Evolutionary conservation across 495 filamentous ascomycete species (phyloP), one percentile per base, ranked within the genome.

Genomic region (Haplographium delicatum): DNA sequence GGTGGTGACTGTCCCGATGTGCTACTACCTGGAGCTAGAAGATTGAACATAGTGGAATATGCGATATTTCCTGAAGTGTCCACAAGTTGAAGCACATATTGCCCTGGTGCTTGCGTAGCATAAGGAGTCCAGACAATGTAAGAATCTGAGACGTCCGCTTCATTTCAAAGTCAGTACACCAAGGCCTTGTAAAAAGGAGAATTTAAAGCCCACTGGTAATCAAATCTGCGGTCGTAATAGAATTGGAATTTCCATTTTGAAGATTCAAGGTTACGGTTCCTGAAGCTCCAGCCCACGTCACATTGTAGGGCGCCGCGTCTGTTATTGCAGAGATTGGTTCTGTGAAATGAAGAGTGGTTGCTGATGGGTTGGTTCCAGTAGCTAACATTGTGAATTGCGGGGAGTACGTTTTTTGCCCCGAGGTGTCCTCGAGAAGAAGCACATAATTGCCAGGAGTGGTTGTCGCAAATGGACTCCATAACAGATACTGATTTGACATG

Each of bases 61-160:
- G 44, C 44, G 7, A 16, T 5, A 6, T 47, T 20, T 5, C 44
- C 44, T 5, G 44, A 47, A 4, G 44, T 34, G 27, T 47, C 44
- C 9, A 33, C 44, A 6, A 47, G 28, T 13, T 28, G 44, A 5
- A 47, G 26, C 2, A 47, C 28, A 15, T 47, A 47, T 3, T 26
- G 15, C 5, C 15, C 25, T 34, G 44, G 15, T 18, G 44, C 26
- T 5, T 25, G 31, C 2, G 44, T 47, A 34, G 44, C 44, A 23
- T 47, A 47, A 3, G 44, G 44, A 19, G 44, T 19, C 44, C 44
- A 47, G 25, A 47, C 23, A 8, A 34, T 9, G 18, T 3, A 47
- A 5, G 44, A 19, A 20, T 4, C 18, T 34, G 25, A 20, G 5
- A 47, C 15, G 28, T 28, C 44, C 11, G 11, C 44, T 47, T 6